Evolutionary conservation across 2,329 filamentous ascomycete genomes (phyloP).

Genomic region (Cladosporium cucumerinum): DNA sequence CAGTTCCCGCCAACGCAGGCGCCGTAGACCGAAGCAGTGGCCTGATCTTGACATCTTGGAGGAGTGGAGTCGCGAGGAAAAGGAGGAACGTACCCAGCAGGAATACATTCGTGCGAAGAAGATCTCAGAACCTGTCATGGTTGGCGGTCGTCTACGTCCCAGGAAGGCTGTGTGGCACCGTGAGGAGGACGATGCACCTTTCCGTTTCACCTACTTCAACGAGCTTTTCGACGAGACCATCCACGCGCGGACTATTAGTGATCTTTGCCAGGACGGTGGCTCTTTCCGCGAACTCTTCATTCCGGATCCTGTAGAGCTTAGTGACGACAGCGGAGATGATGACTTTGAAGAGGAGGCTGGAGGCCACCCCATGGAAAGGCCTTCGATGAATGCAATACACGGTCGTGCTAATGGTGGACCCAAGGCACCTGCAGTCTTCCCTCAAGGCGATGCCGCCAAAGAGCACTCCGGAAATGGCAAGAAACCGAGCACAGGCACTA

Average conservation of each 20-base stretch:
- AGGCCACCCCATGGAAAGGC: constrained; percentile 35
- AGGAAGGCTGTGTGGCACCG: constrained; percentile 77
- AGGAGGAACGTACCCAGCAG: constrained; percentile 68
- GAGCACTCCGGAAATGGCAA: constrained; percentile 33
- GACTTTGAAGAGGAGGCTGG: constrained; percentile 45
- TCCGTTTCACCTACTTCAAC: constrained; percentile 98
- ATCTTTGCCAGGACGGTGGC: constrained; percentile 79
- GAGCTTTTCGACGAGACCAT: constrained; percentile 95
- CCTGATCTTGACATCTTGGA: constrained; percentile 81
- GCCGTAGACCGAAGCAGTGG: constrained; percentile 69
- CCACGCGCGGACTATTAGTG: constrained; percentile 91
- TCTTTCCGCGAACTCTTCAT: constrained; percentile 87
- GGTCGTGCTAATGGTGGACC: constrained; percentile 10
- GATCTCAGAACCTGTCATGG: constrained; percentile 88
- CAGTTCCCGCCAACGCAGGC: constrained; percentile 39
- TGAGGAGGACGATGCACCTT: constrained; percentile 84
- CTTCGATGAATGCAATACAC: constrained; percentile 28
- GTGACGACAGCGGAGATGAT: constrained; percentile 63
- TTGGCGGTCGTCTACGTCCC: constrained; percentile 83
- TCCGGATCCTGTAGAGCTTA: constrained; percentile 74
- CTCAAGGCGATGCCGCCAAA: neutral
- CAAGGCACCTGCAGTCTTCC: neutral
- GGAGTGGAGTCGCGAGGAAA: constrained; percentile 87
- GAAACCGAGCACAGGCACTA: constrained; percentile 43
- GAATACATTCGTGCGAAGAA: constrained; percentile 83